Evolutionary conservation across 1,284 basidiomycete species (phyloP).

Genomic region (Apiotrichum montevideense): DNA sequence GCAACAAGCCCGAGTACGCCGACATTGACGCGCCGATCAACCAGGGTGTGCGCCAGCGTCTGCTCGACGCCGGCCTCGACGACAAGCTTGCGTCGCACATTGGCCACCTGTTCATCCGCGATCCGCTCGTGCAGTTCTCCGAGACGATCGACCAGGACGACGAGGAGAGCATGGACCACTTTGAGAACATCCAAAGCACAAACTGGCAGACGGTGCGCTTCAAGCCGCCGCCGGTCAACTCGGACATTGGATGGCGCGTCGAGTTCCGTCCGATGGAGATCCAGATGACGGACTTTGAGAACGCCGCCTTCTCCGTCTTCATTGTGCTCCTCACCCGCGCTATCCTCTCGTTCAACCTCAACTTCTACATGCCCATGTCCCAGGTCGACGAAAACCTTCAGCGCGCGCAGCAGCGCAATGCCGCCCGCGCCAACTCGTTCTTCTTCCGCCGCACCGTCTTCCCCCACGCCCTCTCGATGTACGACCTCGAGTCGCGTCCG

Average conservation of each 20-base stretch:
- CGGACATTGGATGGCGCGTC: slow-evolving; percentile 92
- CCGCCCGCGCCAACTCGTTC: slow-evolving; percentile 67
- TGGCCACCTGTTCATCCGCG: slow-evolving; percentile 94
- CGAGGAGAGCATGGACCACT: slow-evolving; percentile 80
- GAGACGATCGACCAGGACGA: slow-evolving; percentile 94
- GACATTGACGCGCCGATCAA: slow-evolving; percentile 81
- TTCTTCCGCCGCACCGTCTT: slow-evolving; percentile 86
- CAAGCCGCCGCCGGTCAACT: slow-evolving; percentile 92
- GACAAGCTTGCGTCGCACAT: slow-evolving; percentile 82
- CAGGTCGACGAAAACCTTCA: slow-evolving; percentile 99
- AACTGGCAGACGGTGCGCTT: slow-evolving; percentile 99
- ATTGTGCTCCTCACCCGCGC: slow-evolving; percentile 89
- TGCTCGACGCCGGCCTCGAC: slow-evolving; percentile 75
- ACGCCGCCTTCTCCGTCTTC: slow-evolving; percentile 93
- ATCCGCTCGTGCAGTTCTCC: slow-evolving; percentile 90
- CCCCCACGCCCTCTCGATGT: slow-evolving; percentile 49
- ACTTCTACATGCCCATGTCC: slow-evolving; percentile 95
- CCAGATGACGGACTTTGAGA: slow-evolving; percentile 98
- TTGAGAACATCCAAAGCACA: slow-evolving; percentile 99
- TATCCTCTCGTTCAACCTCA: slow-evolving; percentile 82
- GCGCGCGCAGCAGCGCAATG: slow-evolving; percentile 78
- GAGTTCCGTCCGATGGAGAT: slow-evolving; percentile 99
- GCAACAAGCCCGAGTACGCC: slow-evolving; percentile 87
- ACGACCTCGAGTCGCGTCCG: slow-evolving; percentile 38
- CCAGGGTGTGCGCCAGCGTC: slow-evolving; percentile 61